These are phyloP conservation scores for Closterium sp. DNA, from an alignment of 139 green algal genomes.

Conservation along the genomic window DNA sequence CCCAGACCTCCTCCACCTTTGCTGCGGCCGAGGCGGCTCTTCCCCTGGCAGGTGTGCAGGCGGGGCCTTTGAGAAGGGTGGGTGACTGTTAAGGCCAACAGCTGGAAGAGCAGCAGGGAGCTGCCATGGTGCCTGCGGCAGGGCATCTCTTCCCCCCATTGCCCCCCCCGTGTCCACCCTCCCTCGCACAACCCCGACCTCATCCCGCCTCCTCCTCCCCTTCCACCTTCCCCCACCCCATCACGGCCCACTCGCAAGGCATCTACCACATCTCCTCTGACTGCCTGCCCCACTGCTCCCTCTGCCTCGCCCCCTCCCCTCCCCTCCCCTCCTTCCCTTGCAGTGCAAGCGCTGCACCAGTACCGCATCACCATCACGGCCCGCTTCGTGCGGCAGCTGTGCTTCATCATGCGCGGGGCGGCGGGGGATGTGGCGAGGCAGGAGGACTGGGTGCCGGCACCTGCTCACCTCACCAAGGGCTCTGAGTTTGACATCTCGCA, in stretches of 20 bases:
- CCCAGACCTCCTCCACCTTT: neutral
- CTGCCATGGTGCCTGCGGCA: too few relatives aligned
- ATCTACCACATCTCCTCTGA: too few relatives aligned
- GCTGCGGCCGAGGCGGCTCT: neutral
- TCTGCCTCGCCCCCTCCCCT: neutral
- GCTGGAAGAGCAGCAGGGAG: too few relatives aligned
- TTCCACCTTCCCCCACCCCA: neutral
- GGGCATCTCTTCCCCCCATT: too few relatives aligned
- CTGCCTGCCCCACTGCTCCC: neutral
- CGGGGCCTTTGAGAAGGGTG: too few relatives aligned
- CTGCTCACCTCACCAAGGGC: neutral
- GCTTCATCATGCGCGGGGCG: constrained; percentile 35
- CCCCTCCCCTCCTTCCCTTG: too few relatives aligned
- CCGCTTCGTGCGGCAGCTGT: constrained; percentile 32
- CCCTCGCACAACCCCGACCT: neutral
- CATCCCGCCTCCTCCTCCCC: neutral
- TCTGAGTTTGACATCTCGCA: constrained; percentile 35
- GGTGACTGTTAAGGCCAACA: too few relatives aligned
- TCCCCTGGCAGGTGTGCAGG: neutral
- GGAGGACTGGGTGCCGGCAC: constrained; percentile 43
- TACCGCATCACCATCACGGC: constrained; percentile 21
- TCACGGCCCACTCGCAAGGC: neutral
- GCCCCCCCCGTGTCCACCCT: too few relatives aligned
- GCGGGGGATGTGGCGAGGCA: constrained; percentile 21
- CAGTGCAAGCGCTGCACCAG: constrained; percentile 31